Conservation (phyloP, 2,329 filamentous ascomycete genomes). For the Sarocladiaceae sp. region DNA sequence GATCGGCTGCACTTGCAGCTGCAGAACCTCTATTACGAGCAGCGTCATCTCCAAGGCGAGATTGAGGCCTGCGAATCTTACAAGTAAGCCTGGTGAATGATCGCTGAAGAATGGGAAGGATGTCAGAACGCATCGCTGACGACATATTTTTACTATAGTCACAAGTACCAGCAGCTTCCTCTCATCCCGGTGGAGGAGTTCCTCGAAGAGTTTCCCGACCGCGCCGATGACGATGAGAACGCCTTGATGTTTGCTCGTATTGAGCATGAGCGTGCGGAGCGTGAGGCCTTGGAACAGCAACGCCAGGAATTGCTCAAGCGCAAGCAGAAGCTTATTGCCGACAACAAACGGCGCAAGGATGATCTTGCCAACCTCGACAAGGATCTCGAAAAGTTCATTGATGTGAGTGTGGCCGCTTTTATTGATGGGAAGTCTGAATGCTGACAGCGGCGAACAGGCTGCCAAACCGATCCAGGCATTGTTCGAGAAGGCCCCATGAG, state of each 20-base stretch:
- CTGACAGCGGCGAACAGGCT: slow-evolving; percentile 47
- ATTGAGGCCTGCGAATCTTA: slow-evolving; percentile 88
- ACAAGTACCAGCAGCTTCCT: slow-evolving; percentile 83
- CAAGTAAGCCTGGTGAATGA: slow-evolving; percentile 71
- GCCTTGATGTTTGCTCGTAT: slow-evolving; percentile 86
- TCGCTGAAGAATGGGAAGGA: too few species aligned
- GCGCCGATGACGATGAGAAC: slow-evolving; percentile 68
- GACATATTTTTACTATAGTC: slow-evolving; percentile 47
- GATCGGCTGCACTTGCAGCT: slow-evolving; percentile 88
- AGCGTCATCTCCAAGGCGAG: slow-evolving; percentile 83
- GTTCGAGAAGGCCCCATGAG: slow-evolving; percentile 68
- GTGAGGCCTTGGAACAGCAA: slow-evolving; percentile 80
- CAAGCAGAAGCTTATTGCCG: slow-evolving; percentile 58
- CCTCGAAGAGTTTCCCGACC: slow-evolving; percentile 69
- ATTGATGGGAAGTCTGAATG: background rate
- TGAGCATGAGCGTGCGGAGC: slow-evolving; percentile 81
- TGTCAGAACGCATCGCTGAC: background rate
- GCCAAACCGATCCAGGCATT: slow-evolving; percentile 84
- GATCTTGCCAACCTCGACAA: slow-evolving; percentile 87
- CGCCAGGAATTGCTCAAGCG: slow-evolving; percentile 69
- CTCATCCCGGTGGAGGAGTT: slow-evolving; percentile 83
- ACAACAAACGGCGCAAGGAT: slow-evolving; percentile 90
- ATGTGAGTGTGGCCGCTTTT: slow-evolving; percentile 50
- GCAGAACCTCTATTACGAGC: slow-evolving; percentile 96
- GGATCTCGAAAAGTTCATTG: slow-evolving; percentile 90